Evolutionary conservation across 2,329 filamentous ascomycete genomes (phyloP), one percentile per base, ranked within the genome.

Genomic region (Ophiostoma novo-ulmi): DNA sequence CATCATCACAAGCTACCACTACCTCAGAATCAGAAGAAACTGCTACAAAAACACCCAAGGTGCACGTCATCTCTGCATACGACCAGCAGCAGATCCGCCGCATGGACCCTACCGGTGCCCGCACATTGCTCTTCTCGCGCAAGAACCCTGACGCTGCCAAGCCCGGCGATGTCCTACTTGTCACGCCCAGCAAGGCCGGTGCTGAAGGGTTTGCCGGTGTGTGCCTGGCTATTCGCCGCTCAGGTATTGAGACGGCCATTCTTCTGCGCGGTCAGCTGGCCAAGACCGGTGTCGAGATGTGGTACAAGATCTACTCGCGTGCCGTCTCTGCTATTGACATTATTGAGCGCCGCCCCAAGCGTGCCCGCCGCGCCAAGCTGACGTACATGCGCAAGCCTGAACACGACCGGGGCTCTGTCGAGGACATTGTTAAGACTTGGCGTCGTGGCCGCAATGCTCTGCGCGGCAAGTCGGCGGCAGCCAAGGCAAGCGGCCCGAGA

Each of bases 251-350:
- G 81, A 97, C 93, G 2, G 91, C 91, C 5, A 90, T 99, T 70
- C 82, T 97, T 72, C 84, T 99, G 72, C 87, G 95, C 71, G 94
- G 94, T 76, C 89, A 96, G 78, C 82, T 99, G 76, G 94, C 92
- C 75, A 88, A 91, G 76, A 88, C 96, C 7, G 92, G 92, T 72
- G 92, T 97, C 72, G 95, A 99, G 86, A 95, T 97, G 92, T 97
- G 93, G 89, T 93, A 91, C 81, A 99, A 99, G 85, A 85, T 98
- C 72, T 98, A 95, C 84, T 92, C 88, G 78, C 94, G 94, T 72
- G 91, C 92, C 78, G 90, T 98, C 41, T 88, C 91, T 78, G 92
- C 92, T 74, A 93, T 99, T 77, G 94, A 99, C 82, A 90, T 99
- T 76, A 91, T 98, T 80, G 92, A 97, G 87, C 85, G 94, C 76